A percentile compares a stretch with the other conserved stretches of the same genome.
Conservation (phyloP, 768 basidiomycete genomes). For the Lyophyllum shimeji region DNA sequence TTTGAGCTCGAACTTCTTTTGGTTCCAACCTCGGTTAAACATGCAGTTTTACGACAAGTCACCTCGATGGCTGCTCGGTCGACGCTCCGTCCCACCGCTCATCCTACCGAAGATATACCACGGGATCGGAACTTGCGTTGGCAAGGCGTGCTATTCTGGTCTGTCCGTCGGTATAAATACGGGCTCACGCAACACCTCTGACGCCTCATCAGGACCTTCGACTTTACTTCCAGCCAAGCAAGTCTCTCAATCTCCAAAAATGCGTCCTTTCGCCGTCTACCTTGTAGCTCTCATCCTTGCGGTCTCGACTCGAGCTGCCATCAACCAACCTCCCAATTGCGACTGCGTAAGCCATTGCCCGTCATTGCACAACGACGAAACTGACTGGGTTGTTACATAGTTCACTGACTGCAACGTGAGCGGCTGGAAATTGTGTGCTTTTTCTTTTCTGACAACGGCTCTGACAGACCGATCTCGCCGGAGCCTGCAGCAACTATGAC, state of each 20-base stretch:
- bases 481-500: slow-evolving; percentile 6
- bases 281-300: background rate
- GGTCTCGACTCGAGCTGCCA: background rate
- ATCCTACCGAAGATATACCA: background rate
- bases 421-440: background rate
- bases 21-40: background rate
- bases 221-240: background rate
- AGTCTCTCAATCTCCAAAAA: background rate
- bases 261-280: slow-evolving; percentile 1
- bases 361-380: background rate
- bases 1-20: background rate
- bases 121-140: background rate
- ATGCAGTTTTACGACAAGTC: background rate
- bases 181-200: background rate
- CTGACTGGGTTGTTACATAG: background rate
- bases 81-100: background rate
- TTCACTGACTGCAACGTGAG: background rate
- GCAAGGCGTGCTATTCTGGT: background rate
- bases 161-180: background rate
- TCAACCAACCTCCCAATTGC: background rate
- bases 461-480: slow-evolving; percentile 2
- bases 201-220: background rate
- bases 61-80: background rate
- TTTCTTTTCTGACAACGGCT: background rate
- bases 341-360: no score